A percentile compares a stretch with the other conserved stretches of the same genome.
phyloP scores from a whole-genome alignment of 352 stramenopile genomes.

The Hyaloperonospora arabidopsidis region DNA sequence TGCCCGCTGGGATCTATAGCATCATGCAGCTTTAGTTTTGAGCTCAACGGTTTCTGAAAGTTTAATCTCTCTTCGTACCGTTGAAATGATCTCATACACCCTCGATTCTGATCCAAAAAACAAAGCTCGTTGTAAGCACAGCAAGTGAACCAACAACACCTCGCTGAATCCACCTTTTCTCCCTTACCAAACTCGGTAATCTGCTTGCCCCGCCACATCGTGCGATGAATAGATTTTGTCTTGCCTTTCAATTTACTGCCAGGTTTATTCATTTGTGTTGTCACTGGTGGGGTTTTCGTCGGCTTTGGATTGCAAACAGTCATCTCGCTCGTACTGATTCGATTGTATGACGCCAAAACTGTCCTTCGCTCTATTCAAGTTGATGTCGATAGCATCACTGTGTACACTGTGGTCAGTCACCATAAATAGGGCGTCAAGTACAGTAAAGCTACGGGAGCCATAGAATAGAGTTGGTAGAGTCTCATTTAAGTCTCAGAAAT shows the following conservation, averaged over 20 bases:
- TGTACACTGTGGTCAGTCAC: no score
- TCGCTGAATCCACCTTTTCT: background rate
- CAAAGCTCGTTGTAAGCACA: background rate
- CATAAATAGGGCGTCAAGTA: no score
- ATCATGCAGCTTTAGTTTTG: no score
- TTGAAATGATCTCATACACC: constrained; percentile 77
- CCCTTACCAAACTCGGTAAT: constrained; percentile 67
- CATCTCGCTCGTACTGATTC: constrained; percentile 3
- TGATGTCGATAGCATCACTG: no score
- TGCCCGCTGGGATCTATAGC: constrained; percentile 57
- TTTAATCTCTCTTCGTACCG: constrained; percentile 34
- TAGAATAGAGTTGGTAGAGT: no score
- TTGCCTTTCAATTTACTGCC: constrained; percentile 12
- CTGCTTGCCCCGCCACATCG: constrained; percentile 59
- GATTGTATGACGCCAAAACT: no score
- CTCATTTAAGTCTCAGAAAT: no score
- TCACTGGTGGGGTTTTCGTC: constrained; percentile 20
- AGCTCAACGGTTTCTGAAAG: no score
- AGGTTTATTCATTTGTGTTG: constrained; percentile 11
- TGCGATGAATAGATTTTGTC: constrained; percentile 37
- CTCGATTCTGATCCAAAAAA: constrained; percentile 37
- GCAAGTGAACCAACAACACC: background rate
- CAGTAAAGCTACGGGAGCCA: no score
- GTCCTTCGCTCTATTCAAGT: no score
- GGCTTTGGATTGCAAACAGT: constrained; percentile 11